phyloP scores from a whole-genome alignment of 2,329 filamentous ascomycete genomes.

The Penicillium sp. region DNA sequence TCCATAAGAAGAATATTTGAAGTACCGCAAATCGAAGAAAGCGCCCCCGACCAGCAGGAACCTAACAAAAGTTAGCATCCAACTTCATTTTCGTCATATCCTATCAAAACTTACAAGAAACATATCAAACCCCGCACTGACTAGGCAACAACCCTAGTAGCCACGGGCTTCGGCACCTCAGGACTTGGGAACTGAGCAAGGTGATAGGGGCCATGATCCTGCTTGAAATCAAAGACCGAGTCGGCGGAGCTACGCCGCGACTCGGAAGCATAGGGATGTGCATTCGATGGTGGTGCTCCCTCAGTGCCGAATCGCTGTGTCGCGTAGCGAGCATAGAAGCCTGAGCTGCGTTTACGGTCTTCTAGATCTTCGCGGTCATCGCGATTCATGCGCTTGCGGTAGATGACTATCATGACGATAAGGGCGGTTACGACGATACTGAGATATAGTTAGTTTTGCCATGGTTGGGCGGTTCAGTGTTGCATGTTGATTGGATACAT shows the following conservation, averaged over 20 bases:
- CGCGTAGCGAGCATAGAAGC: conserved; percentile 7
- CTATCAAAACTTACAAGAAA: background rate
- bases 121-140: background rate
- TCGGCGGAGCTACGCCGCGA: conserved; percentile 4
- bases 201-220: conserved; percentile 8
- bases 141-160: background rate
- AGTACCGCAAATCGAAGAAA: background rate
- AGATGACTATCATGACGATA: conserved; percentile 6
- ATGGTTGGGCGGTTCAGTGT: background rate
- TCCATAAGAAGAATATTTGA: background rate
- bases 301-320: conserved; percentile 1
- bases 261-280: background rate
- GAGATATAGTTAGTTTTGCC: background rate
- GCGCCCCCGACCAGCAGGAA: conserved; percentile 6
- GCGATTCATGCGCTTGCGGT: background rate
- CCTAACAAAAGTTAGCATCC: background rate
- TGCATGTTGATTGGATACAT: background rate
- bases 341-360: background rate
- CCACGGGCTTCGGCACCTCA: background rate
- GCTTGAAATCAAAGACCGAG: conserved; percentile 9
- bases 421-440: background rate
- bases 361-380: conserved; percentile 8
- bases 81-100: too few species aligned
- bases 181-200: background rate
- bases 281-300: background rate